Evolutionary conservation across 192 early-diverging fungal genomes (phyloP).

Genomic region (Coemansia sp.): DNA sequence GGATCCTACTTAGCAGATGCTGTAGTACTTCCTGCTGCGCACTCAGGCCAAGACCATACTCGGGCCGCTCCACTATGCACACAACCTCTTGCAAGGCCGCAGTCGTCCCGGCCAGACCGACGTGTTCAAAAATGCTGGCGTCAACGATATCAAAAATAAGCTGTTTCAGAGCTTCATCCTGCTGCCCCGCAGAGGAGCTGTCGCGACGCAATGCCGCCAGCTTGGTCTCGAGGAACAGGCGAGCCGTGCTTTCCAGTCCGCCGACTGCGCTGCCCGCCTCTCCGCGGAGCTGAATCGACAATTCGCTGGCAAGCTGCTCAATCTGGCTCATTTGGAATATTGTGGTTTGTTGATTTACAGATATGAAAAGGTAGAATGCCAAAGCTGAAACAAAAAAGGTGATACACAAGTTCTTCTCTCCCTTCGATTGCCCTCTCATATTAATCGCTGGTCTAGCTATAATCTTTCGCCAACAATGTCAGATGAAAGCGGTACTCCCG

Average conservation of each 20-base stretch:
- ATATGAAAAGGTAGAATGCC: background rate
- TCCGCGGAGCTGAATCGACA: constrained; percentile 28
- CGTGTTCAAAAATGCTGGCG: constrained; percentile 61
- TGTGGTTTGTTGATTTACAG: background rate
- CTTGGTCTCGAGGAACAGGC: constrained; percentile 8
- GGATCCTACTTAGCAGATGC: constrained; percentile 67
- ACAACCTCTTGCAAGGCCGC: constrained; percentile 75
- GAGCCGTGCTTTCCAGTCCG: background rate
- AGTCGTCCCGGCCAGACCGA: constrained; percentile 73
- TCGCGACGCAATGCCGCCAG: background rate
- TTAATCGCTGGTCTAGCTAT: background rate
- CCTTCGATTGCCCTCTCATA: too few species aligned
- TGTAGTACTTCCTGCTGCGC: constrained; percentile 59
- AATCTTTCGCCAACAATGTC: constrained; percentile 5
- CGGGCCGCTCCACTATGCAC: constrained; percentile 52
- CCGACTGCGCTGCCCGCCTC: constrained; percentile 11
- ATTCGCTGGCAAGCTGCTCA: constrained; percentile 21
- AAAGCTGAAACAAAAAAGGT: background rate
- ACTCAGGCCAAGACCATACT: constrained; percentile 31
- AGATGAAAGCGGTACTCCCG: constrained; percentile 1
- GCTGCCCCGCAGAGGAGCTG: constrained; percentile 8
- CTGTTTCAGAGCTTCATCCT: background rate
- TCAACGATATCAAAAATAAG: constrained; percentile 39
- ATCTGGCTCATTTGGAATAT: background rate
- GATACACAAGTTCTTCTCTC: background rate